Percentiles rank a stretch among this genome's conserved stretches.
Evolutionary conservation across 139 green algal genomes (phyloP).

Genomic region (Chlorella sp.): DNA sequence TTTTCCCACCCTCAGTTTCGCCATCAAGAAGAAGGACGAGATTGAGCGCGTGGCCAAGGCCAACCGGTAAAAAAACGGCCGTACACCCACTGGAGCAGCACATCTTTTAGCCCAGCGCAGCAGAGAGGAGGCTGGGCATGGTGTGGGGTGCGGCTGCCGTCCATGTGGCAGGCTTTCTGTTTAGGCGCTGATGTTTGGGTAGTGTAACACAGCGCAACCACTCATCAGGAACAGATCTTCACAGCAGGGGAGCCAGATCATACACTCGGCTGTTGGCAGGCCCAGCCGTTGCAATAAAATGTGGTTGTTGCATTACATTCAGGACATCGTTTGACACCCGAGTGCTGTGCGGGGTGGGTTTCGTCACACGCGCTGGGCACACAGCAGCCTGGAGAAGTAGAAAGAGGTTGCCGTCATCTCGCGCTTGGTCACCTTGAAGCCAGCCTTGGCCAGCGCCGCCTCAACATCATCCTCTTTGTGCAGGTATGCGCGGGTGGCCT

Average conservation of each 20-base stretch:
- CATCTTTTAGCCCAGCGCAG: too few species aligned
- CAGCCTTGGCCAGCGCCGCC: slow-evolving; percentile 81
- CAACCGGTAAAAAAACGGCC: slow-evolving; percentile 92
- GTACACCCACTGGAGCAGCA: background rate
- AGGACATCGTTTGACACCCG: background rate
- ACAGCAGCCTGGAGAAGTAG: slow-evolving; percentile 97
- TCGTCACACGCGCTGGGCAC: slow-evolving; percentile 22
- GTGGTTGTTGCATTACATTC: too few species aligned
- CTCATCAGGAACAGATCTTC: too few species aligned
- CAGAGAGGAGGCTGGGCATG: too few species aligned
- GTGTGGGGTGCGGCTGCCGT: too few species aligned
- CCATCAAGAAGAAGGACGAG: slow-evolving; percentile 99
- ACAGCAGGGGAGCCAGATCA: too few species aligned
- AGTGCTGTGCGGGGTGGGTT: too few species aligned
- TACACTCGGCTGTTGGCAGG: too few species aligned
- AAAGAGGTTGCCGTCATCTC: slow-evolving; percentile 99
- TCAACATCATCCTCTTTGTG: slow-evolving; percentile 96
- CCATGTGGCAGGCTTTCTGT: too few species aligned
- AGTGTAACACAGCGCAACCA: too few species aligned
- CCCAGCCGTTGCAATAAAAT: too few species aligned
- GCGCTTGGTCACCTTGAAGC: slow-evolving; percentile 71
- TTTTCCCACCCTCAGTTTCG: slow-evolving; percentile 80
- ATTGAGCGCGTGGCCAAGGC: slow-evolving; percentile 99
- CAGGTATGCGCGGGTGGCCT: slow-evolving; percentile 96
- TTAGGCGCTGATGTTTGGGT: too few species aligned